Conservation (phyloP, 2,329 filamentous ascomycete genomes). For the Fusarium citri region DNA sequence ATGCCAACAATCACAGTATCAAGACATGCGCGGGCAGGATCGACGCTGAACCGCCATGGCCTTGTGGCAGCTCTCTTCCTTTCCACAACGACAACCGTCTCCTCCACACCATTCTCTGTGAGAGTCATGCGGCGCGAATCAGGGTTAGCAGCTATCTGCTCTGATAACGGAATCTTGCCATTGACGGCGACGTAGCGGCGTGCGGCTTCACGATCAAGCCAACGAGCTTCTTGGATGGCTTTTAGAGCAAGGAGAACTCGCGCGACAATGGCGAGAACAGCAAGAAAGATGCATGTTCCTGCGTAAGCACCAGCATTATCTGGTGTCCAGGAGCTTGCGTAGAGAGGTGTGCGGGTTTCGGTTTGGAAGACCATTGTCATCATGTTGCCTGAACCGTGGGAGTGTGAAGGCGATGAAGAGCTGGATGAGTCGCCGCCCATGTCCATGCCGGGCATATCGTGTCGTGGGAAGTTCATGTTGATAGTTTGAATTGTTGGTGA, state of each 20-base stretch:
- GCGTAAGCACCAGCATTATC: conserved; percentile 77
- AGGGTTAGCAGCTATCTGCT: conserved; percentile 68
- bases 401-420: conserved; percentile 21
- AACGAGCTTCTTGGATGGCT: conserved; percentile 69
- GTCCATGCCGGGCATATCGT: conserved; percentile 44
- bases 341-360: conserved; percentile 61
- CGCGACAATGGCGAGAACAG: conserved; percentile 77
- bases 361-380: conserved; percentile 73
- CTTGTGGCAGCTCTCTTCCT: conserved; percentile 63
- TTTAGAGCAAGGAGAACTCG: conserved; percentile 80
- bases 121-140: conserved; percentile 72
- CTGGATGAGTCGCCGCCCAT: conserved; percentile 29
- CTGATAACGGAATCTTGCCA: conserved; percentile 69
- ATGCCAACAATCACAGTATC: conserved; percentile 80
- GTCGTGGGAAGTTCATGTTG: conserved; percentile 42
- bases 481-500: too few relatives aligned
- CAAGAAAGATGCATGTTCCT: conserved; percentile 91
- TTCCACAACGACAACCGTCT: conserved; percentile 80
- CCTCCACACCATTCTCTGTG: conserved; percentile 82
- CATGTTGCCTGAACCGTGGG: conserved; percentile 26
- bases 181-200: conserved; percentile 82
- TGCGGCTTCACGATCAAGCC: conserved; percentile 77
- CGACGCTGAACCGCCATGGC: conserved; percentile 86
- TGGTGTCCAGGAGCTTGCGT: conserved; percentile 79
- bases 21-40: conserved; percentile 77